A percentile compares a stretch with the other conserved stretches of the same genome.
These are phyloP conservation scores for Botrytis fragariae DNA, from an alignment of 2,329 filamentous ascomycete genomes.

Conservation along the genomic window DNA sequence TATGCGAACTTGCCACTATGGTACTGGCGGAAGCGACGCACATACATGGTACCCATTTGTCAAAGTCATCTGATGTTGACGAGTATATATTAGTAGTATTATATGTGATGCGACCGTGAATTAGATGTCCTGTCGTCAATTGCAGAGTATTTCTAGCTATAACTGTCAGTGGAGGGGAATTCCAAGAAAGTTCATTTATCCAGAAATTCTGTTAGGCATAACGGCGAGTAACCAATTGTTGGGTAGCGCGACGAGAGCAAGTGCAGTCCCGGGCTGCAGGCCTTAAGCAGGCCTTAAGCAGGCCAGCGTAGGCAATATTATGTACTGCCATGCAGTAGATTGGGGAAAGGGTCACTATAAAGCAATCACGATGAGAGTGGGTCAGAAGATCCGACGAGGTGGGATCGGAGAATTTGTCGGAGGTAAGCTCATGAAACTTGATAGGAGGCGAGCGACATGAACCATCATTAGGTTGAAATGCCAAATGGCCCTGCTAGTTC, in stretches of 20 bases:
- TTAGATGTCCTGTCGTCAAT: background rate
- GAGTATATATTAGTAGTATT: background rate
- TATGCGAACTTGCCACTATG: background rate
- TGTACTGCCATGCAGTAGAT: background rate
- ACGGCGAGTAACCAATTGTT: background rate
- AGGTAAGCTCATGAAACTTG: background rate
- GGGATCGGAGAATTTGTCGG: background rate
- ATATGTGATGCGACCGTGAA: background rate
- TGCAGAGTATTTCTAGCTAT: background rate
- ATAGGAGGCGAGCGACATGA: background rate
- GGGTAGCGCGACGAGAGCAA: background rate
- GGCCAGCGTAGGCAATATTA: background rate
- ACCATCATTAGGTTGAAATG: background rate
- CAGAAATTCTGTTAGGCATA: background rate
- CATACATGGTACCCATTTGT: background rate
- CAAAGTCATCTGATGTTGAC: background rate
- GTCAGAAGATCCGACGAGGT: background rate
- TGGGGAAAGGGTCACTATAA: background rate
- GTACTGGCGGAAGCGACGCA: background rate
- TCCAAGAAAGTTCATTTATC: background rate
- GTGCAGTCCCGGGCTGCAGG: background rate
- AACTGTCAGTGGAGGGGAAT: background rate
- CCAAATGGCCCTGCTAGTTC: background rate
- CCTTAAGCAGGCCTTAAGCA: background rate
- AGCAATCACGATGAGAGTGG: background rate